A percentile compares a stretch with the other conserved stretches of the same genome.
Evolutionary conservation across 2,329 filamentous ascomycete species (phyloP).

Genomic region (Fonsecaea erecta): DNA sequence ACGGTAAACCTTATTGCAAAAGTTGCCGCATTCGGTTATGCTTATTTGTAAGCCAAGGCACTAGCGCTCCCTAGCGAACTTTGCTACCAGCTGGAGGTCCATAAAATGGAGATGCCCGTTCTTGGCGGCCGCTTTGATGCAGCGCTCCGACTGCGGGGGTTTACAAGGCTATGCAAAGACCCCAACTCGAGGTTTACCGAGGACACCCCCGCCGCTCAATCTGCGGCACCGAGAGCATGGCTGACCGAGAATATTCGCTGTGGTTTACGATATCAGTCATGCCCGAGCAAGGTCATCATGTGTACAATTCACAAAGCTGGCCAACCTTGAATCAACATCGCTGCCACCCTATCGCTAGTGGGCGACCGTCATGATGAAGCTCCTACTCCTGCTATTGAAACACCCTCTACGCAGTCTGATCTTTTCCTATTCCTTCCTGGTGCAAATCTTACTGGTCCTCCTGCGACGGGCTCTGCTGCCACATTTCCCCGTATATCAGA

Average conservation of each 20-base stretch:
- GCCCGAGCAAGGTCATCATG: neutral
- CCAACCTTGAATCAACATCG: neutral
- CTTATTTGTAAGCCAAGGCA: neutral
- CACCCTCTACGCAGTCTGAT: slow-evolving; percentile 11
- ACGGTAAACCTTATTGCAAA: neutral
- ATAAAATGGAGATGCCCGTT: no score
- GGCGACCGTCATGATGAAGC: slow-evolving; percentile 1
- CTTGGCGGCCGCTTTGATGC: neutral
- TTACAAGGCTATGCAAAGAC: neutral
- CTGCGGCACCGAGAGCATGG: neutral
- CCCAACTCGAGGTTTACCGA: neutral
- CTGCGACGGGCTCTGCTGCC: slow-evolving; percentile 14
- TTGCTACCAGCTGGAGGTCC: neutral
- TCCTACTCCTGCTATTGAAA: slow-evolving; percentile 3
- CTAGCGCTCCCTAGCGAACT: neutral
- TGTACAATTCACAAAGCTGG: neutral
- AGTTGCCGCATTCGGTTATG: neutral
- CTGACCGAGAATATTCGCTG: neutral
- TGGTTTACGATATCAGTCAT: neutral
- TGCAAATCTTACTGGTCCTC: slow-evolving; percentile 11
- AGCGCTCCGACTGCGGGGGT: no score
- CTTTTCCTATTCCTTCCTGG: slow-evolving; percentile 17
- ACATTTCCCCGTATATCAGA: slow-evolving; percentile 19
- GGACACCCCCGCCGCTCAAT: neutral
- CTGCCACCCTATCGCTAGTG: neutral